Conservation (phyloP, 2,329 filamentous ascomycete species). For the Dactylellina drechsleri region DNA sequence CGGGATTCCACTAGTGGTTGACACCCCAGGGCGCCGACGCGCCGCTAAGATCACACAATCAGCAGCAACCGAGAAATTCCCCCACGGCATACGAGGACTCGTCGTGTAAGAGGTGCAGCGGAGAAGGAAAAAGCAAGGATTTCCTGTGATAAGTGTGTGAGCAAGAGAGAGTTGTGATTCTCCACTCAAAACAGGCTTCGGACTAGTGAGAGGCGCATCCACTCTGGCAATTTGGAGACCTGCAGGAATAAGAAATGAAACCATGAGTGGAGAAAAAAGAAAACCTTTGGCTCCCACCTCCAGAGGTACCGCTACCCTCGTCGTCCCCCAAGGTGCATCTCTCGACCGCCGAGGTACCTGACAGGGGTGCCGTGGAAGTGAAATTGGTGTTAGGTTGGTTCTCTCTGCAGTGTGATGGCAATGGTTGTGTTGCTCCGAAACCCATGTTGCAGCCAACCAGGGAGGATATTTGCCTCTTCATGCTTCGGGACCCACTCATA, state of each 20-base stretch:
- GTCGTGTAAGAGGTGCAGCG: too few relatives aligned
- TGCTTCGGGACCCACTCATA: constrained; percentile 49
- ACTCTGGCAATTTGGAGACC: constrained; percentile 53
- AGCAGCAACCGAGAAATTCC: constrained; percentile 55
- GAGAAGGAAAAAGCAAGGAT: constrained; percentile 25
- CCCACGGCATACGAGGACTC: constrained; percentile 52
- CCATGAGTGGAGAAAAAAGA: constrained; percentile 24
- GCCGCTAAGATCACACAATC: constrained; percentile 55
- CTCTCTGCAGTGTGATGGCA: constrained; percentile 47
- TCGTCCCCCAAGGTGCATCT: constrained; percentile 4
- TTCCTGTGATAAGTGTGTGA: background rate
- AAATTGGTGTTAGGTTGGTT: constrained; percentile 27
- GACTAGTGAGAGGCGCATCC: constrained; percentile 44
- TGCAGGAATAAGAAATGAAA: constrained; percentile 55
- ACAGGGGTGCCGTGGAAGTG: constrained; percentile 26
- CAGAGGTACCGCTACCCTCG: constrained; percentile 5
- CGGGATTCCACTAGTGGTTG: constrained; percentile 53
- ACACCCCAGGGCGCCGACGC: constrained; percentile 52
- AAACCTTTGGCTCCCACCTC: background rate
- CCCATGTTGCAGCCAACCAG: constrained; percentile 52
- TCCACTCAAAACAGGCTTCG: constrained; percentile 39
- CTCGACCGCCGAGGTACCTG: constrained; percentile 11
- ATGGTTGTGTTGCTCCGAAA: constrained; percentile 42
- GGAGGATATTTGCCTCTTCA: constrained; percentile 30
- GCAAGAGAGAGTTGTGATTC: constrained; percentile 15